Conservation (phyloP, 2,329 filamentous ascomycete genomes). For the Trichoderma sp. region DNA sequence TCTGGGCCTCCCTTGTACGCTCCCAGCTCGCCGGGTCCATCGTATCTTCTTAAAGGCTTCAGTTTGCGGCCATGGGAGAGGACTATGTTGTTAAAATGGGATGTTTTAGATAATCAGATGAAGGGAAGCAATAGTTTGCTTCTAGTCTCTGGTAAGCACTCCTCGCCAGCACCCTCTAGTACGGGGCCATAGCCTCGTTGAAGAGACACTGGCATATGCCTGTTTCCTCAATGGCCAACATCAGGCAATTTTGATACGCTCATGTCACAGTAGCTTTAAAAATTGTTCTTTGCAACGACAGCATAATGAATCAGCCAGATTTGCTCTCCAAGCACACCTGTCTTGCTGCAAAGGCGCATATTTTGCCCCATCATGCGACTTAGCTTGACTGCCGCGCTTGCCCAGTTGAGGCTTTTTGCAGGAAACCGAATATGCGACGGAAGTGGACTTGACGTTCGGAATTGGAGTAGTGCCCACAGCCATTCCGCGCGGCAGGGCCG, state of each 20-base stretch:
- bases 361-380: neutral
- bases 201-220: neutral
- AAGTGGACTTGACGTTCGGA: constrained; percentile 5
- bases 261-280: neutral
- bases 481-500: constrained; percentile 5
- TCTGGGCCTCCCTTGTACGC: neutral
- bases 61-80: neutral
- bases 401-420: neutral
- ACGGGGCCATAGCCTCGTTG: neutral
- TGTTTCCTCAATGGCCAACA: neutral
- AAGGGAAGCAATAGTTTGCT: constrained; percentile 1
- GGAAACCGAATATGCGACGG: constrained; percentile 9
- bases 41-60: neutral
- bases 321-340: neutral
- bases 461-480: neutral
- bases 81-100: neutral
- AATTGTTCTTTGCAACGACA: neutral
- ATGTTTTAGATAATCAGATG: neutral
- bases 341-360: neutral
- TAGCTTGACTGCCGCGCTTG: neutral
- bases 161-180: neutral
- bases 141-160: neutral
- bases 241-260: neutral
- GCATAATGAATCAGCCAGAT: neutral
- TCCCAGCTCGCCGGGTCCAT: neutral